Percentiles rank a stretch among this genome's conserved stretches.
These are phyloP conservation scores for Metschnikowia peoriensis DNA, from an alignment of 805 yeast species.

Conservation along the genomic window DNA sequence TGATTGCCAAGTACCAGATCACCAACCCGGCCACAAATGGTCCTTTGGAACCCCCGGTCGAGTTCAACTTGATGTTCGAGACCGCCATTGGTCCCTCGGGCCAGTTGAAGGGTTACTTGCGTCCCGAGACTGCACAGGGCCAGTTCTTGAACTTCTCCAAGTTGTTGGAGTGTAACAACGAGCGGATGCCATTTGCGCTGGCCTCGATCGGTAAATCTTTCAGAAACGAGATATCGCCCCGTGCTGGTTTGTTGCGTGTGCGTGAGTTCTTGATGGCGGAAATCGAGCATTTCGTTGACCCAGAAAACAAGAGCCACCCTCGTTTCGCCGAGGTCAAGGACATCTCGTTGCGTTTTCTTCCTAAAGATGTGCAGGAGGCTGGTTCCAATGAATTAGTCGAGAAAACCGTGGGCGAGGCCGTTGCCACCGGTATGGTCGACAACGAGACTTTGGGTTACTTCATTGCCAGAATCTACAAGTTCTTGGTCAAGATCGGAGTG, in stretches of 20 bases:
- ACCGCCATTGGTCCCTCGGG: conserved; percentile 99
- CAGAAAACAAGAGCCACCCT: conserved; percentile 78
- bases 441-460: conserved; percentile 97
- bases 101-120: conserved; percentile 86
- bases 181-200: conserved; percentile 98
- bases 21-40: conserved; percentile 91
- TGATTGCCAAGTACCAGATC: conserved; percentile 79
- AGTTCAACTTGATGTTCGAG: conserved; percentile 98
- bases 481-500: conserved; percentile 86
- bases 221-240: conserved; percentile 98
- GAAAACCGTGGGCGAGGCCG: conserved; percentile 88
- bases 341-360: conserved; percentile 71
- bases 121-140: conserved; percentile 99
- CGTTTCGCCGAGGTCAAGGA: conserved; percentile 76
- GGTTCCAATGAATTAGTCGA: conserved; percentile 72
- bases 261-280: conserved; percentile 99
- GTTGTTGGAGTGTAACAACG: conserved; percentile 90
- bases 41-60: conserved; percentile 82
- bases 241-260: conserved; percentile 95
- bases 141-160: conserved; percentile 95
- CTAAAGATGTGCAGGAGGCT: conserved; percentile 81
- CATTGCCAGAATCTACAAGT: conserved; percentile 86
- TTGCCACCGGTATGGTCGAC: conserved; percentile 80
- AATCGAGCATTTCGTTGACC: conserved; percentile 98
- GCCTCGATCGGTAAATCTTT: conserved; percentile 98